Conservation (phyloP, 768 basidiomycete genomes). For the Mycena amicta region DNA sequence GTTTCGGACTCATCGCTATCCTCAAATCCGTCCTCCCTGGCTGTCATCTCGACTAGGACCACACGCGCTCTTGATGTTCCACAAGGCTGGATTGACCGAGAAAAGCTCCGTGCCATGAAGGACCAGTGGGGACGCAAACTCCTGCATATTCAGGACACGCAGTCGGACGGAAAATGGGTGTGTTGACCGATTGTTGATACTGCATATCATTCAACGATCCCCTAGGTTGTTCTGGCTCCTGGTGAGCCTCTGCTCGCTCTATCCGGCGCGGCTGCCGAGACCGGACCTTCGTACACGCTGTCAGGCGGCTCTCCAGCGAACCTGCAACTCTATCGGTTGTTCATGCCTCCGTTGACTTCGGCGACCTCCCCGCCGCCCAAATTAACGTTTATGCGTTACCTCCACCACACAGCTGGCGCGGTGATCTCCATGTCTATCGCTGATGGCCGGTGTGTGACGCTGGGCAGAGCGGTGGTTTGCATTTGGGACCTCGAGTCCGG, state of each 20-base stretch:
- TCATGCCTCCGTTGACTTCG: slow-evolving; percentile 55
- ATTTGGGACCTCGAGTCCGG: slow-evolving; percentile 82
- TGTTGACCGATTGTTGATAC: slow-evolving; percentile 50
- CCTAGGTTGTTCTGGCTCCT: slow-evolving; percentile 79
- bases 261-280: slow-evolving; percentile 27
- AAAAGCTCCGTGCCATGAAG: slow-evolving; percentile 61
- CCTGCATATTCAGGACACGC: slow-evolving; percentile 65
- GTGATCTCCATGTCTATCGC: slow-evolving; percentile 71
- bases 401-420: slow-evolving; percentile 71
- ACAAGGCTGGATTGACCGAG: slow-evolving; percentile 69
- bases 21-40: slow-evolving; percentile 33
- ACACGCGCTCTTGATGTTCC: slow-evolving; percentile 73
- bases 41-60: slow-evolving; percentile 60
- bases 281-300: slow-evolving; percentile 17
- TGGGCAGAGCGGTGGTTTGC: slow-evolving; percentile 77
- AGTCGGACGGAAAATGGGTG: slow-evolving; percentile 86
- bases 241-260: slow-evolving; percentile 37
- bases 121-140: slow-evolving; percentile 84
- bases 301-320: slow-evolving; percentile 47
- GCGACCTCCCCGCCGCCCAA: slow-evolving; percentile 58
- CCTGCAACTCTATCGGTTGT: slow-evolving; percentile 76
- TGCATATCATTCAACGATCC: slow-evolving; percentile 77
- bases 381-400: slow-evolving; percentile 68
- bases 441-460: slow-evolving; percentile 81
- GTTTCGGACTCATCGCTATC: slow-evolving; percentile 23